These are phyloP conservation scores for Blastobotrys muscicola DNA, from an alignment of 805 yeast species.

Conservation along the genomic window DNA sequence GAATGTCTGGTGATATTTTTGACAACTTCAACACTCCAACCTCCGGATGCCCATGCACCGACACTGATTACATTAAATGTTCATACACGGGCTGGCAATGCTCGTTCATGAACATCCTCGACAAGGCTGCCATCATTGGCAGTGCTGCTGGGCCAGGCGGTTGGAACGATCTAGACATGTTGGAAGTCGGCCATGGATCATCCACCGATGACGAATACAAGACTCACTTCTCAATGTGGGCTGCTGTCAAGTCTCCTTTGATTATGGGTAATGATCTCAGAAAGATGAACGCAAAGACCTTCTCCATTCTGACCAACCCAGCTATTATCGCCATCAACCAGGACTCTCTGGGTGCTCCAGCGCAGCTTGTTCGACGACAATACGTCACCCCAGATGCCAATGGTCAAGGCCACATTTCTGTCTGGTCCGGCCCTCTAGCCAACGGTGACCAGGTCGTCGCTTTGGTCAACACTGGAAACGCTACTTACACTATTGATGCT, in stretches of 20 bases:
- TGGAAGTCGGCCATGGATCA: conserved; percentile 24
- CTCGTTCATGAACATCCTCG: conserved; percentile 19
- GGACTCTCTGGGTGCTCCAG: conserved; percentile 12
- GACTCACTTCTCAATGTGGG: conserved; percentile 25
- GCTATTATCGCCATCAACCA: conserved; percentile 18
- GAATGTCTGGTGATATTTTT: conserved; percentile 21
- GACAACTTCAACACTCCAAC: conserved; percentile 5
- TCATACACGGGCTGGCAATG: conserved; percentile 23
- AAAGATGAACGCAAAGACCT: conserved; percentile 15
- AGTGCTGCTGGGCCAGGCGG: conserved; percentile 12
- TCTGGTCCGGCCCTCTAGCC: conserved; percentile 4
- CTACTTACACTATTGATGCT: background rate
- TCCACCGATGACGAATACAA: conserved; percentile 21
- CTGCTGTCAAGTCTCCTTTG: conserved; percentile 22
- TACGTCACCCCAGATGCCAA: background rate
- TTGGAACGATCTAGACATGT: conserved; percentile 24
- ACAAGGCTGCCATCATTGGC: conserved; percentile 19
- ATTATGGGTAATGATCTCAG: conserved; percentile 23
- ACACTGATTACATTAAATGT: conserved; percentile 22
- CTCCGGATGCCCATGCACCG: conserved; percentile 19
- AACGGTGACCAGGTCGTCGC: conserved; percentile 6
- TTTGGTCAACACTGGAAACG: background rate
- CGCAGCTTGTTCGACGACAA: background rate
- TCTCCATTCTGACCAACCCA: conserved; percentile 11
- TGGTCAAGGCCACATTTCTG: background rate